phyloP scores from a whole-genome alignment of 2,329 filamentous ascomycete genomes.

The Lecanicillium sp. region DNA sequence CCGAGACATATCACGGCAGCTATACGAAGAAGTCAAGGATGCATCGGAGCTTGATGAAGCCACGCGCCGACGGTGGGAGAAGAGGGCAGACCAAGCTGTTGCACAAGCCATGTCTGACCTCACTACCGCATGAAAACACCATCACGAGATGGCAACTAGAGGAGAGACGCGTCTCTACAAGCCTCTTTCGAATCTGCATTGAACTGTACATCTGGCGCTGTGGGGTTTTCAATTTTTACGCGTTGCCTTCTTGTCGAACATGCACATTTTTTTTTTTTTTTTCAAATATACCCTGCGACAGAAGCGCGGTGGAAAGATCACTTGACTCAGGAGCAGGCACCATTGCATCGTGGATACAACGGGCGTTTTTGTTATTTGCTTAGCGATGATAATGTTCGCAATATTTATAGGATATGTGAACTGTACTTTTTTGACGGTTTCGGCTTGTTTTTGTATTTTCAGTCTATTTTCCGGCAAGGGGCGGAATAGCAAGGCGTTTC shows the following conservation, averaged over 20 bases:
- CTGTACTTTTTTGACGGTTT: constrained; percentile 6
- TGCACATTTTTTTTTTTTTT: neutral
- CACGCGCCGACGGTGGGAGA: constrained; percentile 65
- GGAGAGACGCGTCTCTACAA: constrained; percentile 12
- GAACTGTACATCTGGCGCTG: constrained; percentile 9
- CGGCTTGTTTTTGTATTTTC: constrained; percentile 14
- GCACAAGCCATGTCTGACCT: constrained; percentile 62
- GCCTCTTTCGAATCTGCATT: neutral
- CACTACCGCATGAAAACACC: constrained; percentile 33
- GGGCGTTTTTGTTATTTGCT: constrained; percentile 11
- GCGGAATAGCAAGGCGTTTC: constrained; percentile 9
- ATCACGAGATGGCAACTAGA: constrained; percentile 17
- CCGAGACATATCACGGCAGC: constrained; percentile 75
- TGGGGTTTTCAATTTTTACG: too few relatives aligned
- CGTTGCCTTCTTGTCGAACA: too few relatives aligned
- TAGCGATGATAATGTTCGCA: constrained; percentile 3
- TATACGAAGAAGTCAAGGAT: constrained; percentile 66
- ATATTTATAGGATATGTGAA: constrained; percentile 17
- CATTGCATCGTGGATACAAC: constrained; percentile 12
- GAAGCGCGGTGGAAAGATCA: constrained; percentile 10
- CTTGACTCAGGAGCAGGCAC: neutral
- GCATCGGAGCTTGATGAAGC: constrained; percentile 56
- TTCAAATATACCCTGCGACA: constrained; percentile 29
- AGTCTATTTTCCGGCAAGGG: neutral
- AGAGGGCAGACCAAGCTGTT: constrained; percentile 72